Conservation (phyloP, 2,329 filamentous ascomycete species). For the Cercospora citrullina region DNA sequence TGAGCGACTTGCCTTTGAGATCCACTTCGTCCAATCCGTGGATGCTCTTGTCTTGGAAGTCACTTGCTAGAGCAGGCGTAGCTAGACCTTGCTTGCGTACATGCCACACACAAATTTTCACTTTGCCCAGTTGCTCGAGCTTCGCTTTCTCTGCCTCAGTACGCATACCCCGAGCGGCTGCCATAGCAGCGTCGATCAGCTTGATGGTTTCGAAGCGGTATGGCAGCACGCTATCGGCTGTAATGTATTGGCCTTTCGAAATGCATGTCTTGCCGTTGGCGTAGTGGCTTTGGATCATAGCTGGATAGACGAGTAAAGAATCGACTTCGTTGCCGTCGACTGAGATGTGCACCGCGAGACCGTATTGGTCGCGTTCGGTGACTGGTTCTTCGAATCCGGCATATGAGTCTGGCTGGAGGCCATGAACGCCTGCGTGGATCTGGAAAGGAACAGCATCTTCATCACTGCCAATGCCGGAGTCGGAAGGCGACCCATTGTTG, state of each 20-base stretch:
- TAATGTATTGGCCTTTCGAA: slow-evolving; percentile 11
- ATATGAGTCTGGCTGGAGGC: neutral
- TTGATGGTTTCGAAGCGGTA: slow-evolving; percentile 12
- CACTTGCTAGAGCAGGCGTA: neutral
- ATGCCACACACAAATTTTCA: slow-evolving; percentile 12
- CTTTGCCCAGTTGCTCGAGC: slow-evolving; percentile 10
- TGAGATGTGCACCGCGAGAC: neutral
- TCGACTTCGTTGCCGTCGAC: slow-evolving; percentile 10
- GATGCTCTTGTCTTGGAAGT: neutral
- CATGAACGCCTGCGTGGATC: neutral
- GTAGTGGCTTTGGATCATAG: neutral
- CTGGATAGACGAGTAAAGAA: neutral
- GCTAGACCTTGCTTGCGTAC: neutral
- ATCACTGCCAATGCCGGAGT: neutral
- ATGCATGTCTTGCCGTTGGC: slow-evolving; percentile 6
- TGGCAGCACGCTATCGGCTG: slow-evolving; percentile 1
- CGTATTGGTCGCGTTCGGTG: neutral
- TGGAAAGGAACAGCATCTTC: neutral
- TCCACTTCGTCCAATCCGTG: slow-evolving; percentile 1
- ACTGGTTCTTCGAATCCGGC: neutral
- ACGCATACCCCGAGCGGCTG: neutral
- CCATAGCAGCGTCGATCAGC: neutral
- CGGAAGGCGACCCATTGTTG: neutral
- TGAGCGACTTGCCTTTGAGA: slow-evolving; percentile 22
- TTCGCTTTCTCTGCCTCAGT: neutral